Evolutionary conservation across 2,329 filamentous ascomycete species (phyloP).

Genomic region (Nectriaceae sp.): DNA sequence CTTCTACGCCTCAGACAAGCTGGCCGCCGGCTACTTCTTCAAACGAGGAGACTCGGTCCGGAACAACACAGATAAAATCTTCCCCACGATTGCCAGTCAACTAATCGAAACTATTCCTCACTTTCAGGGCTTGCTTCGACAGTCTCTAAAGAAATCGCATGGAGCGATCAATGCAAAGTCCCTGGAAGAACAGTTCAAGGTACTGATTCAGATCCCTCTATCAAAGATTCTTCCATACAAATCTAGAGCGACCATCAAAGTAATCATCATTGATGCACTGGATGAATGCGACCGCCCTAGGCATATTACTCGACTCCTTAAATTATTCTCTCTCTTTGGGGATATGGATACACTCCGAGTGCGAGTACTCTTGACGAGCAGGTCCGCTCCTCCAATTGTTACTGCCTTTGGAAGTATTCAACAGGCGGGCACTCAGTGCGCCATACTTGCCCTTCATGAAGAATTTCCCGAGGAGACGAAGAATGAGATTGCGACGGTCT

Average conservation of each 20-base stretch:
- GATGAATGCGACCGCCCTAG: conserved; percentile 24
- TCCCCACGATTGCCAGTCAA: conserved; percentile 42
- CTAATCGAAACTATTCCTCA: conserved; percentile 28
- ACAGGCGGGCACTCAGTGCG: not conserved
- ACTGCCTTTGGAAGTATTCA: not conserved
- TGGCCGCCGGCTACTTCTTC: conserved; percentile 46
- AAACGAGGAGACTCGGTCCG: conserved; percentile 38
- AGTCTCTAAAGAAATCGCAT: conserved; percentile 1
- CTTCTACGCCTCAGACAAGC: accelerated
- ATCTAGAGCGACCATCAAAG: accelerated
- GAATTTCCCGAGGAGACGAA: conserved; percentile 4
- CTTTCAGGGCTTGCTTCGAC: conserved; percentile 13
- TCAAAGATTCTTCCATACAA: not conserved
- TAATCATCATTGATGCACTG: conserved; percentile 35
- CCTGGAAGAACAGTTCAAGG: conserved; percentile 13
- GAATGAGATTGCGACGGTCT: conserved; percentile 3
- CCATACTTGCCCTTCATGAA: conserved; percentile 1
- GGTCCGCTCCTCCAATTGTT: not conserved
- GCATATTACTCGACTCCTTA: not conserved
- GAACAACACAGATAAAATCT: conserved; percentile 35
- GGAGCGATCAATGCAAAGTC: not conserved
- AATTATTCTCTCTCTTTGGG: not conserved
- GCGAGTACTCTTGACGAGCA: conserved; percentile 3
- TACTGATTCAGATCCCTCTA: conserved; percentile 8
- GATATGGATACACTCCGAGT: not conserved